Percentiles rank a stretch among this genome's conserved stretches.
phyloP scores from a whole-genome alignment of 345 rosid genomes.

The Eucalyptus urophylla region DNA sequence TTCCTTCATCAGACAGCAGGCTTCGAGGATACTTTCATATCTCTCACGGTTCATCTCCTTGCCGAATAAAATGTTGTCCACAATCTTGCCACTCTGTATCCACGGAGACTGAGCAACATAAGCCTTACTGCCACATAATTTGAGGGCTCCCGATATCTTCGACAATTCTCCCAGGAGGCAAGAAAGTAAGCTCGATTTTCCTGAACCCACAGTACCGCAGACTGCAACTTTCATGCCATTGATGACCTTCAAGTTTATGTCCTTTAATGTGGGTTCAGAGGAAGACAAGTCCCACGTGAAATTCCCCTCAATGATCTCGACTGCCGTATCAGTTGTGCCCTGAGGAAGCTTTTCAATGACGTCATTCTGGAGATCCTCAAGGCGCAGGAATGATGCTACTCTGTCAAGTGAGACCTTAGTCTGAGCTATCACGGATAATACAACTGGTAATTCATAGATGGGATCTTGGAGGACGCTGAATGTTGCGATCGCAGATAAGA shows the following conservation, averaged over 20 bases:
- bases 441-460: constrained; percentile 44
- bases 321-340: constrained; percentile 24
- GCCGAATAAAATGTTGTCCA: constrained; percentile 81
- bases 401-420: constrained; percentile 65
- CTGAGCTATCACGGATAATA: constrained; percentile 49
- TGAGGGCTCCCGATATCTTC: constrained; percentile 46
- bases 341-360: constrained; percentile 29
- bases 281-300: constrained; percentile 50
- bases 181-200: constrained; percentile 71
- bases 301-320: constrained; percentile 37
- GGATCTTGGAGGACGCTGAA: constrained; percentile 59
- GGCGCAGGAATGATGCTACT: constrained; percentile 44
- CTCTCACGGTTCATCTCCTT: constrained; percentile 51
- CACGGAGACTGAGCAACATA: constrained; percentile 82
- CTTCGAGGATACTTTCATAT: constrained; percentile 54
- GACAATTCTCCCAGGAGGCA: constrained; percentile 62
- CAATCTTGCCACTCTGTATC: constrained; percentile 80
- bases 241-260: constrained; percentile 28
- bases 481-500: constrained; percentile 66
- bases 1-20: constrained; percentile 60
- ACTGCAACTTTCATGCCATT: constrained; percentile 67
- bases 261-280: constrained; percentile 33
- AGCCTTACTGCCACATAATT: constrained; percentile 59
- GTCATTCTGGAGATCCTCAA: constrained; percentile 39
- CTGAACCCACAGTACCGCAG: constrained; percentile 75